phyloP scores from a whole-genome alignment of 2,329 filamentous ascomycete genomes.

The Ophiostoma montium region DNA sequence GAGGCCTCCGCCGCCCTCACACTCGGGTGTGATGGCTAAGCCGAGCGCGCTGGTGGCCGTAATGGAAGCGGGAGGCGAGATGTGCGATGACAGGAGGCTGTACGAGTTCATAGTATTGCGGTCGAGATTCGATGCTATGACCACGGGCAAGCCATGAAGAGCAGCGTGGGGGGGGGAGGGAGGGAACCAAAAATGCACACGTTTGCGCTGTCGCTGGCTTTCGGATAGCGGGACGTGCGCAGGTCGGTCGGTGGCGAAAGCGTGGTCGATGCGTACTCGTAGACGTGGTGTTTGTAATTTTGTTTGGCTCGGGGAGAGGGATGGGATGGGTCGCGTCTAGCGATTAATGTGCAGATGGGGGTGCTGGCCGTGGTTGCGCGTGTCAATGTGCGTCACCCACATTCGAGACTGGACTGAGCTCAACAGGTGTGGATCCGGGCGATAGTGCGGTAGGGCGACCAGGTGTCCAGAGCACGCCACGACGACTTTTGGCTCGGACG shows the following conservation, averaged over 20 bases:
- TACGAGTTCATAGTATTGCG: conserved; percentile 78
- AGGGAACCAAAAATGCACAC: neutral
- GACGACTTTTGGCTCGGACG: neutral
- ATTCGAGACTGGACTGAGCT: neutral
- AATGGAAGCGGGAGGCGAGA: conserved; percentile 46
- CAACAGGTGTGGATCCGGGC: neutral
- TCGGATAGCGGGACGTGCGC: no score
- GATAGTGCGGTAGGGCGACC: neutral
- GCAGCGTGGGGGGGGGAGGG: neutral
- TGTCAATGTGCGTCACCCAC: neutral
- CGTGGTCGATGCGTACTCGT: neutral
- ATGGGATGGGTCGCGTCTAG: conserved; percentile 1
- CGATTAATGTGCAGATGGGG: neutral
- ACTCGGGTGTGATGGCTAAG: conserved; percentile 29
- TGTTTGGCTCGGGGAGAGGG: neutral
- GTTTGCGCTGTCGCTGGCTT: no score
- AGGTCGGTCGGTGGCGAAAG: no score
- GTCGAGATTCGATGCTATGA: conserved; percentile 15
- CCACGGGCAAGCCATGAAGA: conserved; percentile 39
- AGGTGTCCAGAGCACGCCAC: neutral
- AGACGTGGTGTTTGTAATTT: neutral
- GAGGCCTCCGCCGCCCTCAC: conserved; percentile 25
- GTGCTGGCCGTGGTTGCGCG: neutral
- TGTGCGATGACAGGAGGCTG: conserved; percentile 81
- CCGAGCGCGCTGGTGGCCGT: conserved; percentile 45